Evolutionary conservation across 1,139 yeast species (phyloP).

Genomic region (Wickerhamomyces sp.): DNA sequence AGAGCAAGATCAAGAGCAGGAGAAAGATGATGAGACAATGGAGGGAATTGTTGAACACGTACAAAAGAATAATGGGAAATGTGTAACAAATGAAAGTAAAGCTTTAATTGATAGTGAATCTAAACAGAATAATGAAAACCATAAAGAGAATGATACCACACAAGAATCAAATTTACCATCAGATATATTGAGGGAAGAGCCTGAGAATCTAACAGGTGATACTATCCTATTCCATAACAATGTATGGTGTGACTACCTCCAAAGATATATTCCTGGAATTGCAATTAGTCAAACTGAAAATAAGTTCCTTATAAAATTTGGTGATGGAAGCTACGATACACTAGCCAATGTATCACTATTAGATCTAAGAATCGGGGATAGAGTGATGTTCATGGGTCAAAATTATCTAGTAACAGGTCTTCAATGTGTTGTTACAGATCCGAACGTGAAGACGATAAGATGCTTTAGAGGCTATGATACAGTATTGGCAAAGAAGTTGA

Average conservation of each 20-base stretch:
- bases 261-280: slow-evolving; percentile 31
- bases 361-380: slow-evolving; percentile 40
- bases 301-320: slow-evolving; percentile 19
- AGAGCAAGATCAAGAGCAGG: background rate
- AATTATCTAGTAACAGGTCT: slow-evolving; percentile 45
- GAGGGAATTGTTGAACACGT: no score
- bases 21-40: background rate
- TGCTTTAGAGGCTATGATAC: slow-evolving; percentile 60
- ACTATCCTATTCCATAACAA: slow-evolving; percentile 27
- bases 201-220: slow-evolving; percentile 11
- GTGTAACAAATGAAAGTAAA: no score
- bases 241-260: slow-evolving; percentile 32
- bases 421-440: slow-evolving; percentile 22
- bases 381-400: slow-evolving; percentile 26
- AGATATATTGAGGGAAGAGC: slow-evolving; percentile 5
- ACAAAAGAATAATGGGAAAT: background rate
- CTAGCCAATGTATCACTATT: slow-evolving; percentile 21
- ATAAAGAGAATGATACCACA: background rate
- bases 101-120: no score
- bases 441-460: slow-evolving; percentile 27
- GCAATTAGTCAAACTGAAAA: slow-evolving; percentile 16
- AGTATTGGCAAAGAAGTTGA: slow-evolving; percentile 33
- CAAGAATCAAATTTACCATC: background rate
- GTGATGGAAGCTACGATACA: slow-evolving; percentile 16
- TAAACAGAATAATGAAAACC: no score